These are phyloP conservation scores for Pachysolen tannophilus DNA, from an alignment of 805 yeast genomes.

Conservation along the genomic window DNA sequence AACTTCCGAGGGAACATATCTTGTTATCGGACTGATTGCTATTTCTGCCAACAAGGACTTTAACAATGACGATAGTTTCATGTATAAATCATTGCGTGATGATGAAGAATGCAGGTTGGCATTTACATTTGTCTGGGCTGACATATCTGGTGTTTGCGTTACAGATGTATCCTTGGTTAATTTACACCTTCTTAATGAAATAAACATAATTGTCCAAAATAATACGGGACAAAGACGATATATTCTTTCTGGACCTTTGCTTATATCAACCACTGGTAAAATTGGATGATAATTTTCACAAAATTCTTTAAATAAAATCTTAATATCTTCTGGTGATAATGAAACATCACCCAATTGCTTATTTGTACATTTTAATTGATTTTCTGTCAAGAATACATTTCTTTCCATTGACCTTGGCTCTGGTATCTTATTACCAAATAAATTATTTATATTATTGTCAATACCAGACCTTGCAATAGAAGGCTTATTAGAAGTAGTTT, in stretches of 20 bases:
- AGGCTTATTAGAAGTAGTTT: conserved; percentile 3
- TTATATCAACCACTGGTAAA: conserved; percentile 79
- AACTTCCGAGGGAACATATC: conserved; percentile 70
- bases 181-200: conserved; percentile 63
- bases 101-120: too few relatives aligned
- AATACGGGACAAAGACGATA: conserved; percentile 78
- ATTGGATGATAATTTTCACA: conserved; percentile 75
- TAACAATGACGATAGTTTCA: conserved; percentile 58
- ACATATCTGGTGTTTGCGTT: conserved; percentile 17
- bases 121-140: conserved; percentile 12
- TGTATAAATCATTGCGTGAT: conserved; percentile 29
- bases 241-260: conserved; percentile 73
- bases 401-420: conserved; percentile 9
- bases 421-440: conserved; percentile 7
- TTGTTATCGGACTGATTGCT: conserved; percentile 82
- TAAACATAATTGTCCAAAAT: conserved; percentile 89
- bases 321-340: conserved; percentile 53
- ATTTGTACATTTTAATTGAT: conserved; percentile 46
- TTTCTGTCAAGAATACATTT: conserved; percentile 20
- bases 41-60: conserved; percentile 79
- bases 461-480: conserved; percentile 14
- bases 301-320: conserved; percentile 58
- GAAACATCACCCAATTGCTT: conserved; percentile 66
- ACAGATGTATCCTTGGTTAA: conserved; percentile 18
- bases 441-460: conserved; percentile 12